Evolutionary conservation across 805 yeast genomes (phyloP).

Genomic region (Yamadazyma kitorensis): DNA sequence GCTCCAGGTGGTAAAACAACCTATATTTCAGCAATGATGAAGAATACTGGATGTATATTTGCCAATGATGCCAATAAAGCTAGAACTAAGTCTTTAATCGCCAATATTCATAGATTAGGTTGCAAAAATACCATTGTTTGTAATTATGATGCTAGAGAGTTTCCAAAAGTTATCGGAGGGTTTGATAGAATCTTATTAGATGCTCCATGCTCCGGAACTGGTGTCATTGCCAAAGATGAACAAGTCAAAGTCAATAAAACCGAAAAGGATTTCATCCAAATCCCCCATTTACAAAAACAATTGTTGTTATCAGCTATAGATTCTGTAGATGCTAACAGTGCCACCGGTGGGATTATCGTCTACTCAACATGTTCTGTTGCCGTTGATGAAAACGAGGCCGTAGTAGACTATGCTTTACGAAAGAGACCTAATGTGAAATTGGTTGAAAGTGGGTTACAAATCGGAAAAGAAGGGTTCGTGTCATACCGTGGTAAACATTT

Average conservation of each 20-base stretch:
- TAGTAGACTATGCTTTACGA: conserved; percentile 94
- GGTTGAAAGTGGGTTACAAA: conserved; percentile 87
- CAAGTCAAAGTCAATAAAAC: conserved; percentile 91
- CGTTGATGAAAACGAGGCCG: conserved; percentile 98
- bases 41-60: conserved; percentile 94
- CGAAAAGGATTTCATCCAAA: conserved; percentile 93
- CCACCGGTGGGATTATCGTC: conserved; percentile 91
- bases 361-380: conserved; percentile 98
- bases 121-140: conserved; percentile 96
- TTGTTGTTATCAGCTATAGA: conserved; percentile 91
- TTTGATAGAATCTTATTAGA: conserved; percentile 92
- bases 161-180: conserved; percentile 97
- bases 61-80: conserved; percentile 97
- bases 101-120: conserved; percentile 95
- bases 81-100: conserved; percentile 93
- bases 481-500: conserved; percentile 91
- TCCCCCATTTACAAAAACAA: conserved; percentile 96
- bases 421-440: conserved; percentile 95
- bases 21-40: conserved; percentile 92
- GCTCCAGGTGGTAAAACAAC: conserved; percentile 99
- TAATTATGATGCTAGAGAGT: conserved; percentile 97
- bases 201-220: conserved; percentile 99
- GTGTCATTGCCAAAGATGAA: conserved; percentile 97
- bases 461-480: conserved; percentile 95
- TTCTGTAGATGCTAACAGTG: conserved; percentile 89